A percentile compares a stretch with the other conserved stretches of the same genome.
Evolutionary conservation across 2,329 filamentous ascomycete genomes (phyloP).

Genomic region (Neobulgaria alba): DNA sequence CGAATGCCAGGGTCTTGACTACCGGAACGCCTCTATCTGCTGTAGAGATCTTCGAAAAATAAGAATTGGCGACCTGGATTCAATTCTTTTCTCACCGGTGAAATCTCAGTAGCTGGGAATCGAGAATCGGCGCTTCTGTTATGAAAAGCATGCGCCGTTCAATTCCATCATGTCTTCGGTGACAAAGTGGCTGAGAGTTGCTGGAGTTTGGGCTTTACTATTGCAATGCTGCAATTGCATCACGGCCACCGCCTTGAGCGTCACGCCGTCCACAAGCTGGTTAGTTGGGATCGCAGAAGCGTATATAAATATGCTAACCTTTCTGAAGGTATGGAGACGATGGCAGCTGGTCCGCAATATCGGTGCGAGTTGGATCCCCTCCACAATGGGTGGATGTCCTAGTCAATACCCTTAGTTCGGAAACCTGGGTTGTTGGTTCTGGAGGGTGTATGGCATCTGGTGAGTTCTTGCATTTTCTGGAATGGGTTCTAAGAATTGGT

Average conservation of each 20-base stretch:
- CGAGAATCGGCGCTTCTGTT: too few species aligned
- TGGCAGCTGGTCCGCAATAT: slow-evolving; percentile 64
- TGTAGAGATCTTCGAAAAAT: too few species aligned
- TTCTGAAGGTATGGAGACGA: slow-evolving; percentile 50
- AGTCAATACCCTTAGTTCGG: slow-evolving; percentile 60
- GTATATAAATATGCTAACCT: not conserved
- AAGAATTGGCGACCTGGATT: too few species aligned
- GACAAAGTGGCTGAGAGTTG: slow-evolving; percentile 12
- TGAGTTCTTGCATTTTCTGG: too few species aligned
- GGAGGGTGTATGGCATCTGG: slow-evolving; percentile 40
- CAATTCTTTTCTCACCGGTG: too few species aligned
- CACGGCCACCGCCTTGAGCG: slow-evolving; percentile 16
- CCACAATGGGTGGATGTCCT: slow-evolving; percentile 45
- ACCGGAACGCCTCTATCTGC: too few species aligned
- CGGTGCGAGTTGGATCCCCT: slow-evolving; percentile 47
- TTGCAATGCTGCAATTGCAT: slow-evolving; percentile 4
- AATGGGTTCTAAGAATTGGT: too few species aligned
- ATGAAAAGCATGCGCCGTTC: too few species aligned
- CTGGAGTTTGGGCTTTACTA: slow-evolving; percentile 7
- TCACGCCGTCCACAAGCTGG: slow-evolving; percentile 24
- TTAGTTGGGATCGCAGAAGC: slow-evolving; percentile 7
- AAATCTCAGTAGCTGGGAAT: too few species aligned
- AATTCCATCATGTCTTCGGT: slow-evolving; percentile 19
- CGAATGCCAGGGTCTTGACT: too few species aligned
- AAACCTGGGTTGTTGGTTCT: slow-evolving; percentile 59